phyloP scores from a whole-genome alignment of 495 filamentous ascomycete genomes.

The Penicillium argentinense region DNA sequence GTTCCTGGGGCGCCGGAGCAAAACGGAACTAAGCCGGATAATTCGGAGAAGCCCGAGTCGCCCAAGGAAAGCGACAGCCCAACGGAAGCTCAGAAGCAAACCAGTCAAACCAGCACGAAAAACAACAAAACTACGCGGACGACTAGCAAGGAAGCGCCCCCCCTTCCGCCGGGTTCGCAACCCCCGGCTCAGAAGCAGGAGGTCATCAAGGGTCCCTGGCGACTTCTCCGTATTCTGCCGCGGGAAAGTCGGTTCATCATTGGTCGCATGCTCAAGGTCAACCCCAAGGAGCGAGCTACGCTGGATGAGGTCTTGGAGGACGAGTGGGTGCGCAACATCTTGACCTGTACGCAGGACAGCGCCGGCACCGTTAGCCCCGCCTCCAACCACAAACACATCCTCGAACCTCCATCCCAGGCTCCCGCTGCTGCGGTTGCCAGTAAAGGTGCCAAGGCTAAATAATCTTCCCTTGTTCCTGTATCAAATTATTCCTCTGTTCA shows the following conservation, averaged over 20 bases:
- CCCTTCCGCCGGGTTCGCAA: conserved; percentile 31
- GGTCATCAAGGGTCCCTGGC: conserved; percentile 89
- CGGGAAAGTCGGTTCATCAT: conserved; percentile 89
- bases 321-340: conserved; percentile 79
- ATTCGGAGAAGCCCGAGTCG: conserved; percentile 2
- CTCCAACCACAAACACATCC: conserved; percentile 59
- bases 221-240: conserved; percentile 86
- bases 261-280: conserved; percentile 86
- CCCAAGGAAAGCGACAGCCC: conserved; percentile 13
- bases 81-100: conserved; percentile 27
- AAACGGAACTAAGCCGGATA: conserved; percentile 13
- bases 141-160: conserved; percentile 53
- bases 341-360: conserved; percentile 62
- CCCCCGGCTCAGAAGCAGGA: conserved; percentile 55
- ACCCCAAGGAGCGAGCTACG: conserved; percentile 79
- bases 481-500: conserved; percentile 18
- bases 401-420: conserved; percentile 56
- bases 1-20: conserved; percentile 15
- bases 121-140: conserved; percentile 33
- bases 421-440: conserved; percentile 43
- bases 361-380: conserved; percentile 53
- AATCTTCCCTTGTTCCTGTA: conserved; percentile 25
- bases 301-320: conserved; percentile 84
- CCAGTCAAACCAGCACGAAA: conserved; percentile 24
- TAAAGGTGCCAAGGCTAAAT: conserved; percentile 39